phyloP scores from a whole-genome alignment of 768 basidiomycete species.

The Calocybe gangraenosa region DNA sequence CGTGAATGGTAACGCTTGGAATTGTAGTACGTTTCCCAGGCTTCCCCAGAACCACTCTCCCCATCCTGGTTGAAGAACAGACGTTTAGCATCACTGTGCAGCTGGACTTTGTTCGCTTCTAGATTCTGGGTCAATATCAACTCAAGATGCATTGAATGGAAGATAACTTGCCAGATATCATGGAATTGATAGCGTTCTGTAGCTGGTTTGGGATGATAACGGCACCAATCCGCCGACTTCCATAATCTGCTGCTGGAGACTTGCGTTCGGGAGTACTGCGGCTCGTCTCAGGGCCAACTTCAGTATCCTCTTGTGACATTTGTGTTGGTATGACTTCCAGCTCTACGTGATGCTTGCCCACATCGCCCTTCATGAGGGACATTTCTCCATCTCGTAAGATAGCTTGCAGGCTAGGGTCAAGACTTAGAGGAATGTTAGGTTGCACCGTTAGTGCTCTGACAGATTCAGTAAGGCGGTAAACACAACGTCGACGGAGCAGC shows the following conservation, averaged over 20 bases:
- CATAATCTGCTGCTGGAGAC: conserved; percentile 81
- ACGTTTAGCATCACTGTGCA: conserved; percentile 70
- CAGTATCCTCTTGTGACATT: conserved; percentile 29
- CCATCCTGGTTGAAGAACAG: conserved; percentile 48
- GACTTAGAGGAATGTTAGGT: conserved; percentile 55
- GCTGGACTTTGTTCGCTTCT: conserved; percentile 61
- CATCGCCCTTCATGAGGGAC: conserved; percentile 44
- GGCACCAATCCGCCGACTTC: conserved; percentile 66
- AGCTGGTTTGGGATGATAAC: conserved; percentile 74
- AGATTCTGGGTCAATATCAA: conserved; percentile 11
- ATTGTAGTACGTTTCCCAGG: conserved; percentile 57
- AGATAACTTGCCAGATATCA: conserved; percentile 58
- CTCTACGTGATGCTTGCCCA: conserved; percentile 36
- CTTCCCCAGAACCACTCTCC: conserved; percentile 23
- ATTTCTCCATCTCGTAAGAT: conserved; percentile 68
- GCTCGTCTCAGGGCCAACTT: conserved; percentile 18
- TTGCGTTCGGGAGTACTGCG: conserved; percentile 40
- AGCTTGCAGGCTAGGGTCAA: conserved; percentile 63
- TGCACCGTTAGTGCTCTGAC: conserved; percentile 22
- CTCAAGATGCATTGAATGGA: background rate
- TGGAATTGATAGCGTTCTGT: conserved; percentile 53
- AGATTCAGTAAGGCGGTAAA: background rate
- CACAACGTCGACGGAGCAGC: background rate
- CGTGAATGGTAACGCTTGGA: conserved; percentile 52
- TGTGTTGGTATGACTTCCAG: conserved; percentile 46